A percentile compares a stretch with the other conserved stretches of the same genome.
These are phyloP conservation scores for Lichtheimia ramosa DNA, from an alignment of 371 early-diverging fungal species.

Conservation along the genomic window DNA sequence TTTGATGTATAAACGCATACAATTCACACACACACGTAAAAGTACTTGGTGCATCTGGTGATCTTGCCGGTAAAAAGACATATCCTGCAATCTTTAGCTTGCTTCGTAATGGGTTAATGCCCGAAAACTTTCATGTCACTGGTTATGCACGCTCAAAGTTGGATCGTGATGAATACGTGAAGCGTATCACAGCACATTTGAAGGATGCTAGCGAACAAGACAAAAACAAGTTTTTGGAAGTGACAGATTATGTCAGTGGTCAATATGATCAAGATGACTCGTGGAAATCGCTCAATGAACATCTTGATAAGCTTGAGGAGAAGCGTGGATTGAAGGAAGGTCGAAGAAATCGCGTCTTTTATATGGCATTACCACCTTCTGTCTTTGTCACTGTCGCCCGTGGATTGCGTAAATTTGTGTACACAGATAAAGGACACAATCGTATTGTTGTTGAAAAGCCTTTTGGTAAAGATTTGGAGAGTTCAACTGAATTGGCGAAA, in stretches of 20 bases:
- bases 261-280: constrained; percentile 83
- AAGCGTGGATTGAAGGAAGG: constrained; percentile 32
- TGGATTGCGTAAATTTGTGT: constrained; percentile 69
- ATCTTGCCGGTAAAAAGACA: constrained; percentile 97
- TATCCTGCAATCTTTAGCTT: constrained; percentile 95
- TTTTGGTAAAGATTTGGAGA: constrained; percentile 93
- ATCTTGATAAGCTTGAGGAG: constrained; percentile 55
- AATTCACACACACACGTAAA: constrained; percentile 7
- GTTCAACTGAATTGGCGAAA: constrained; percentile 68
- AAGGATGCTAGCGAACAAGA: constrained; percentile 40
- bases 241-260: constrained; percentile 64
- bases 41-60: constrained; percentile 94
- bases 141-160: constrained; percentile 96
- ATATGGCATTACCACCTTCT: constrained; percentile 98
- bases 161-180: constrained; percentile 72
- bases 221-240: constrained; percentile 68
- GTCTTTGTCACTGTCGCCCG: constrained; percentile 87
- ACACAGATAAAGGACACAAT: constrained; percentile 56
- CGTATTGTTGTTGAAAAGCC: constrained; percentile 98
- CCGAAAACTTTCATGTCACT: constrained; percentile 75
- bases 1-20: not conserved
- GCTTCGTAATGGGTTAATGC: constrained; percentile 76
- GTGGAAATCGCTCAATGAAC: constrained; percentile 65
- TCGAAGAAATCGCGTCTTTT: constrained; percentile 78
- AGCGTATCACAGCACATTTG: constrained; percentile 70